Base-by-base conservation (phyloP, 441 rosid genomes). In the Populus hybrid region DNA sequence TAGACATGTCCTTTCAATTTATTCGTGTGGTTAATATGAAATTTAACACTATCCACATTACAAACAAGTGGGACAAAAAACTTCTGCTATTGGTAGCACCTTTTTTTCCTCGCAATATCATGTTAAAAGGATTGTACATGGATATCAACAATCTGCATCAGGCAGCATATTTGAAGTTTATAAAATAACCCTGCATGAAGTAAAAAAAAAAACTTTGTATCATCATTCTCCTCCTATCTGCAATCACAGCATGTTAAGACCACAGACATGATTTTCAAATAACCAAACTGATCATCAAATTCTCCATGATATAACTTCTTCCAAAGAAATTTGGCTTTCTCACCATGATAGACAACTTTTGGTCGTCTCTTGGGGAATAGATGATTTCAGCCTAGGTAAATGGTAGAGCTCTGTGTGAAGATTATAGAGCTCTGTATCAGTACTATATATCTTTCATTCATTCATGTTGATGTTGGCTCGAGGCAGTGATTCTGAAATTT, bases 1-100 rank as follows among this genome's bases (percentile, higher is more conserved):
- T 67, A 38, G 89, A 72, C 35, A 80, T 75, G 30, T 69, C 24
- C 34, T 57, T 46, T 4, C 6, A 46, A 4, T 46, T 46, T 46
- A 46, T 46, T 46, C 57, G 20, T 46, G 3, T 46, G 53, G 20
- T 46, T 46, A 14, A 46, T 12, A 46, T 46, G 0, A 46, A 11
- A 46, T 46, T 12, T 46, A 11, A 46, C 18, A 14, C 57, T 4
- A 11, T 14, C 18, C 57, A 12, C 6, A 46, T 46, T 12, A 14
- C 57, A 46, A 46, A 12, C 18, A 3, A 12, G 53, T 14, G 57
- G 6, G 57, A 4, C 67, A 63, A 8, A 21, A 63, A n/a, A 9
- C 67, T 63, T 63, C 12, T 21, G 67, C 28, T 63, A 6, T 21
- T 9, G 28, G 28, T 8, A 24, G 67, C 14, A 46, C 18, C 16